Evolutionary conservation across 352 stramenopile genomes (phyloP).

Genomic region (Elongisporangium undulatum): DNA sequence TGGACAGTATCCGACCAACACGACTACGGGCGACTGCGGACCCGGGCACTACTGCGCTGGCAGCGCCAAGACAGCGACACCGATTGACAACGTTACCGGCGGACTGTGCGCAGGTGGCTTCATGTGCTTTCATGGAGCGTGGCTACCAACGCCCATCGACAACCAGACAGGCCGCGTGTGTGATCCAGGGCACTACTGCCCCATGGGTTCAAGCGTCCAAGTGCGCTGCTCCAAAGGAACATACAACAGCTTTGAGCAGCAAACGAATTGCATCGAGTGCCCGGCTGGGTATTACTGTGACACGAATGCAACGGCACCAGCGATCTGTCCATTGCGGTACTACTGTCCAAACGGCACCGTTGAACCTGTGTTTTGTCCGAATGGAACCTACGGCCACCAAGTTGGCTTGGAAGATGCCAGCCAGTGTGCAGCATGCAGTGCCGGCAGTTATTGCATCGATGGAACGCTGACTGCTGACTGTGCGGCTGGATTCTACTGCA

Average conservation of each 20-base stretch:
- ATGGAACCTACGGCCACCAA: slow-evolving; percentile 71
- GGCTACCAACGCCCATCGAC: slow-evolving; percentile 42
- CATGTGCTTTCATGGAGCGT: slow-evolving; percentile 63
- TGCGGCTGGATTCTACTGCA: slow-evolving; percentile 83
- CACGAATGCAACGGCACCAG: slow-evolving; percentile 45
- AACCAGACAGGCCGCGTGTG: slow-evolving; percentile 48
- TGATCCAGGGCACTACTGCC: slow-evolving; percentile 65
- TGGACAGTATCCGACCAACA: slow-evolving; percentile 39
- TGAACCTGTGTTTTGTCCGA: slow-evolving; percentile 59
- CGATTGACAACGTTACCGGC: slow-evolving; percentile 37
- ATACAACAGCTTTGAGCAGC: slow-evolving; percentile 55
- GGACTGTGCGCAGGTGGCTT: slow-evolving; percentile 47
- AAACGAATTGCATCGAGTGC: slow-evolving; percentile 38
- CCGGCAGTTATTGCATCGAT: slow-evolving; percentile 75
- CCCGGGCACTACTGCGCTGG: slow-evolving; percentile 66
- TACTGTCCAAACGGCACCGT: slow-evolving; percentile 59
- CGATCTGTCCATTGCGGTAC: slow-evolving; percentile 52
- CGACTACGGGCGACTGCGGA: slow-evolving; percentile 51
- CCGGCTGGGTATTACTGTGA: slow-evolving; percentile 66
- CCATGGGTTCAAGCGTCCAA: slow-evolving; percentile 40
- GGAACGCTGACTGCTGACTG: slow-evolving; percentile 72
- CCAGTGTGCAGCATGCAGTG: slow-evolving; percentile 63
- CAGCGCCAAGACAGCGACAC: slow-evolving; percentile 28
- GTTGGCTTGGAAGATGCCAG: slow-evolving; percentile 29
- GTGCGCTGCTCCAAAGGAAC: slow-evolving; percentile 61